Evolutionary conservation across 108 stramenopile genomes (phyloP).

Genomic region (Craspedostauros australis): DNA sequence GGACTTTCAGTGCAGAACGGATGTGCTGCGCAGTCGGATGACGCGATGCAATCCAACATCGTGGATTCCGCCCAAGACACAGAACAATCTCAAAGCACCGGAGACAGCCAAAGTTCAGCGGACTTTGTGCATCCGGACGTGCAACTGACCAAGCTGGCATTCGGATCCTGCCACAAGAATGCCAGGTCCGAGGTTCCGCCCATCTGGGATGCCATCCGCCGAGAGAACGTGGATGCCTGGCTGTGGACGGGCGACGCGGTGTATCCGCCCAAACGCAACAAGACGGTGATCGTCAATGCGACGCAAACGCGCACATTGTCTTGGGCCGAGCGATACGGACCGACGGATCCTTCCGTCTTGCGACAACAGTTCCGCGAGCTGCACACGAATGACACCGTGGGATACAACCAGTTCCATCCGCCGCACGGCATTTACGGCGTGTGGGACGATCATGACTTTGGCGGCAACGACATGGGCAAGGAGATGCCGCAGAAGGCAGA

Average conservation of each 20-base stretch:
- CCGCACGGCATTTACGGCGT: slow-evolving; percentile 40
- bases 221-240: slow-evolving; percentile 44
- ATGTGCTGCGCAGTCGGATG: too few relatives aligned
- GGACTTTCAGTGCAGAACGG: too few relatives aligned
- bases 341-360: slow-evolving; percentile 36
- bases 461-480: slow-evolving; percentile 79
- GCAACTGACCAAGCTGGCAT: slow-evolving; percentile 49
- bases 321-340: slow-evolving; percentile 37
- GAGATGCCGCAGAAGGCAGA: slow-evolving; percentile 42
- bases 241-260: slow-evolving; percentile 83
- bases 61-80: too few relatives aligned
- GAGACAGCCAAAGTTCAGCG: too few relatives aligned
- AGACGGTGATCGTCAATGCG: too few relatives aligned
- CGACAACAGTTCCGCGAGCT: slow-evolving; percentile 48
- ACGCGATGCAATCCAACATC: too few relatives aligned
- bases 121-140: too few relatives aligned
- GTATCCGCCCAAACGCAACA: slow-evolving; percentile 52
- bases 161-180: slow-evolving; percentile 80
- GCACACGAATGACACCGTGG: slow-evolving; percentile 55
- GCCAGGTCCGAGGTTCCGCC: slow-evolving; percentile 11
- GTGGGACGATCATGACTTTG: slow-evolving; percentile 94
- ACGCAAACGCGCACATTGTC: too few relatives aligned
- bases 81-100: too few relatives aligned
- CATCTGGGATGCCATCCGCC: slow-evolving; percentile 57
- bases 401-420: slow-evolving; percentile 39